Evolutionary conservation across 371 early-diverging fungal genomes (phyloP), one percentile per base, ranked within the genome.

Genomic region (Syncephalastrum sp.): DNA sequence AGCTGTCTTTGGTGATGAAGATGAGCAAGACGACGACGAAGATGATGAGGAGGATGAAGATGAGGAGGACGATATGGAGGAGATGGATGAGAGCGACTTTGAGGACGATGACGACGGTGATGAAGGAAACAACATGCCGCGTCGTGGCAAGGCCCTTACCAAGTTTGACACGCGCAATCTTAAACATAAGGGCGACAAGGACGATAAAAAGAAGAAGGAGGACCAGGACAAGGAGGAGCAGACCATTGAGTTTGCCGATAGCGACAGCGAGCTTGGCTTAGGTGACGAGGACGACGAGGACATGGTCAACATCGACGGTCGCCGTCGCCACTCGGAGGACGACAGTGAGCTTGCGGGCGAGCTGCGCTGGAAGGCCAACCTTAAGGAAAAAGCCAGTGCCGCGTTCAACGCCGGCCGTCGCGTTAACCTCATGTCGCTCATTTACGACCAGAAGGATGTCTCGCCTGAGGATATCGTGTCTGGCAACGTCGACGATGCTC

Each of bases 341-440:
- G 69, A 67, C 3, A 63, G 54, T 0, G 57, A 51, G 1, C 60
- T 81, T 21, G 81, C 85, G 50, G 90, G 87, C 6, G 72, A 82
- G 43, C 66, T 89, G 54, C 81, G 85, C 43, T 91, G 93, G 91
- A 89, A 91, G 69, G 70, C 75, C n/a, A 77, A 88, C 54, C 51
- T 91, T 51, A 74, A 81, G 46, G 79, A 84, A 60, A 89, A 89
- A 57, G 91, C 91, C 4, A 81, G 80, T 29, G 70, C 79, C 1
- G 74, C 80, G 54, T 88, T 86, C 61, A 66, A 67, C 17, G 77
- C 82, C 27, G 71, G 72, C 53, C 85, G 84, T 41, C 81, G 89
- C 21, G 78, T 84, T 59, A 91, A 93, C 55, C 68, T 96, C 50
- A 93, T 94, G 94, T 85, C 91, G 23, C 69, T 93, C 0, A 90